Evolutionary conservation across 2,329 filamentous ascomycete species (phyloP).

Genomic region (Pyrenochaeta sp.): DNA sequence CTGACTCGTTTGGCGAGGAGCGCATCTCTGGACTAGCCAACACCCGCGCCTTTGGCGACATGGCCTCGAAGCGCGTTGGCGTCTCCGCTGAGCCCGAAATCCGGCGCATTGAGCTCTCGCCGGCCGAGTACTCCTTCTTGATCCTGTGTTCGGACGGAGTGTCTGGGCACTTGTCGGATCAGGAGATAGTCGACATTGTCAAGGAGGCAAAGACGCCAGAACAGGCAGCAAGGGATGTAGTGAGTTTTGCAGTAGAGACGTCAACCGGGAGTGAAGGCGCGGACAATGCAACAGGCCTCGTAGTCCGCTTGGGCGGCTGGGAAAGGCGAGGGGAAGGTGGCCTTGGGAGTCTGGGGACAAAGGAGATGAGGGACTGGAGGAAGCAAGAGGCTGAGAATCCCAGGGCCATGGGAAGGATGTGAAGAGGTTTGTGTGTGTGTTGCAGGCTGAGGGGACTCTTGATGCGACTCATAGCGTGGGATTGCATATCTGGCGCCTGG

Average conservation of each 20-base stretch:
- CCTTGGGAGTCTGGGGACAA: slow-evolving; percentile 86
- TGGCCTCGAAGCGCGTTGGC: slow-evolving; percentile 88
- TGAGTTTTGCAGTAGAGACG: slow-evolving; percentile 89
- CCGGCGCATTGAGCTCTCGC: slow-evolving; percentile 76
- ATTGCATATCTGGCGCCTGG: slow-evolving; percentile 14
- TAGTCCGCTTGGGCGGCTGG: slow-evolving; percentile 71
- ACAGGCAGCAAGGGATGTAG: slow-evolving; percentile 79
- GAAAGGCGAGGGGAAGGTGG: slow-evolving; percentile 82
- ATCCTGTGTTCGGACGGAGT: slow-evolving; percentile 91
- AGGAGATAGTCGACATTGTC: slow-evolving; percentile 94
- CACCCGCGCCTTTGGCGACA: slow-evolving; percentile 92
- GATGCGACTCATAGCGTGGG: slow-evolving; percentile 1
- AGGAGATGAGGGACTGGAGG: slow-evolving; percentile 87
- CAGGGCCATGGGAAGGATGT: slow-evolving; percentile 72
- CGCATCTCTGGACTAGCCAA: slow-evolving; percentile 94
- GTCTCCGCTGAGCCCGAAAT: slow-evolving; percentile 95
- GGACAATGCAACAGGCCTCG: slow-evolving; percentile 71
- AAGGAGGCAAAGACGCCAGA: slow-evolving; percentile 95
- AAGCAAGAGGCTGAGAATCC: slow-evolving; percentile 83
- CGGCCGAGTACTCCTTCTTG: slow-evolving; percentile 88
- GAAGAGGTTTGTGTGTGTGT: background rate
- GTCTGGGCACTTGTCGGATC: slow-evolving; percentile 83
- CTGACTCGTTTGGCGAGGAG: slow-evolving; percentile 97
- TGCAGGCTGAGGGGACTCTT: background rate
- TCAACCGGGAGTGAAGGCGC: slow-evolving; percentile 58